A percentile compares a stretch with the other conserved stretches of the same genome.
Conservation (phyloP, 768 basidiomycete species). For the Pholiota microspora region DNA sequence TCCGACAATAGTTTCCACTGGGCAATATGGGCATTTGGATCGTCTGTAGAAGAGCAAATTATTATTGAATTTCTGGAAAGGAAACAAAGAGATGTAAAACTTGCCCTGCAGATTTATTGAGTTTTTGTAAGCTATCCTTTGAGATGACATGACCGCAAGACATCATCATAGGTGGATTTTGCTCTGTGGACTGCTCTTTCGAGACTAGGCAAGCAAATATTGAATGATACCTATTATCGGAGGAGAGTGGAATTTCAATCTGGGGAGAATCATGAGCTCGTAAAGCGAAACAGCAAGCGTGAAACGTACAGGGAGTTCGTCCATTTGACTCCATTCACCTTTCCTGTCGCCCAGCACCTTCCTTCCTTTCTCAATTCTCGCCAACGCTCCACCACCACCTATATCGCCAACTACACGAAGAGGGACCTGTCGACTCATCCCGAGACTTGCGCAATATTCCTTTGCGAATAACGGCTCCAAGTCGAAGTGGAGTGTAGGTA, state of each 20-base stretch:
- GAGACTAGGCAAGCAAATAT: slow-evolving; percentile 98
- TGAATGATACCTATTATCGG: slow-evolving; percentile 91
- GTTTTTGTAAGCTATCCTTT: slow-evolving; percentile 85
- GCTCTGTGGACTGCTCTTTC: slow-evolving; percentile 91
- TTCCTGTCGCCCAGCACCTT: slow-evolving; percentile 91
- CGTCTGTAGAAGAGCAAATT: slow-evolving; percentile 45
- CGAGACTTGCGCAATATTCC: slow-evolving; percentile 85
- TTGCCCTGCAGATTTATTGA: slow-evolving; percentile 81
- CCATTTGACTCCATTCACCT: slow-evolving; percentile 88
- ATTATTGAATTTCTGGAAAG: slow-evolving; percentile 3
- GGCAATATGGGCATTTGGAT: slow-evolving; percentile 97
- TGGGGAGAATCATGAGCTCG: slow-evolving; percentile 27
- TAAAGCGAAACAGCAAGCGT: neutral
- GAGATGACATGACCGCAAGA: slow-evolving; percentile 93
- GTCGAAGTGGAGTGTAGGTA: slow-evolving; percentile 70
- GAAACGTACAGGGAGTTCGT: slow-evolving; percentile 78
- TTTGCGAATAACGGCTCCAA: slow-evolving; percentile 82
- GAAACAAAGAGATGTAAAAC: slow-evolving; percentile 1
- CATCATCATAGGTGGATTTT: slow-evolving; percentile 99
- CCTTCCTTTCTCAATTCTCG: slow-evolving; percentile 90
- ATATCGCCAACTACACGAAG: slow-evolving; percentile 89
- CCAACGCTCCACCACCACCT: slow-evolving; percentile 87
- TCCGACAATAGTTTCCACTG: slow-evolving; percentile 63
- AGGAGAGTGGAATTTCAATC: slow-evolving; percentile 91
- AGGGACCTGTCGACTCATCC: slow-evolving; percentile 87